Conservation (phyloP, 192 early-diverging fungal genomes). For the Chytriomyces confervae region DNA sequence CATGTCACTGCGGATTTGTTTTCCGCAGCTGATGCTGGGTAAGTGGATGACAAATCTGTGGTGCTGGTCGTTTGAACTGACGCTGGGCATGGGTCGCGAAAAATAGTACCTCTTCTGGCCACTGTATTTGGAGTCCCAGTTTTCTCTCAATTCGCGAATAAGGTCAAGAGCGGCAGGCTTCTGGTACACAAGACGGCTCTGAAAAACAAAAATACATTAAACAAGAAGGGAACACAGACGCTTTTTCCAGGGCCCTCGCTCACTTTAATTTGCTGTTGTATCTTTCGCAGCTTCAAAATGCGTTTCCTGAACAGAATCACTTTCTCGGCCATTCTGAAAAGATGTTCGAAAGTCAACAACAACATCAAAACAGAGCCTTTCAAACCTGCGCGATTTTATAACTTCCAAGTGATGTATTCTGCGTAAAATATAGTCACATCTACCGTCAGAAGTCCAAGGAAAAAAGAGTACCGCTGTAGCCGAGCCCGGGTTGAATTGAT, state of each 20-base stretch:
- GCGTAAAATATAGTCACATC: background rate
- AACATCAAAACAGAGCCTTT: background rate
- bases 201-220: background rate
- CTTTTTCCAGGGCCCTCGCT: background rate
- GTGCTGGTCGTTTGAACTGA: background rate
- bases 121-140: conserved; percentile 16
- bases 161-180: background rate
- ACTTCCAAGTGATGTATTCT: conserved; percentile 13
- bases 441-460: background rate
- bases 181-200: background rate
- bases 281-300: conserved; percentile 6
- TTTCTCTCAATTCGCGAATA: background rate
- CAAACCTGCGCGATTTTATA: background rate
- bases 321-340: background rate
- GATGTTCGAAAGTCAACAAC: background rate
- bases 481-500: background rate
- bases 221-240: background rate
- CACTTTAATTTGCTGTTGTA: background rate
- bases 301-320: background rate
- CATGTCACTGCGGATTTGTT: background rate
- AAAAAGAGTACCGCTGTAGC: conserved; percentile 11
- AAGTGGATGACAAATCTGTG: conserved; percentile 30
- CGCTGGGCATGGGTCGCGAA: background rate
- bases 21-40: conserved; percentile 13
- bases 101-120: conserved; percentile 27